Conservation (phyloP, 208 protist species). For the Polymyxa betae region DNA sequence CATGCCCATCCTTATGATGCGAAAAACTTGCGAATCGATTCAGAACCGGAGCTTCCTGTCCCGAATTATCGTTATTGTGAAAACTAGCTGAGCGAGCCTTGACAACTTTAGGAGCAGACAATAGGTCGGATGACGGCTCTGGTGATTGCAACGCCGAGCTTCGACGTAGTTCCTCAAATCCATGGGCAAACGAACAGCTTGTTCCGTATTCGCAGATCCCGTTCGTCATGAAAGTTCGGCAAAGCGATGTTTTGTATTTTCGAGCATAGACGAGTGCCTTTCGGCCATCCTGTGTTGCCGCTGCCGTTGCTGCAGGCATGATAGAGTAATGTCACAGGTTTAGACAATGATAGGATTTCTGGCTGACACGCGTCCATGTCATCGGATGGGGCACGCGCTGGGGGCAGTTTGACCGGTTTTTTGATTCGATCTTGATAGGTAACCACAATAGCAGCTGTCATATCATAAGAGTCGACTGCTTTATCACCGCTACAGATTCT, state of each 20-base stretch:
- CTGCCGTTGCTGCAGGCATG: neutral
- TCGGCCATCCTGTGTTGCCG: neutral
- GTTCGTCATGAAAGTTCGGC: conserved; percentile 6
- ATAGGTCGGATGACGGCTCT: neutral
- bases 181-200: neutral
- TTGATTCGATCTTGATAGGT: no score
- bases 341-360: no score
- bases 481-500: no score
- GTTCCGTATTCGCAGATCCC: neutral
- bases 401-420: no score
- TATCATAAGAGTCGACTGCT: no score
- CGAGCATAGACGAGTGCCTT: neutral
- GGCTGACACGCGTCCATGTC: no score
- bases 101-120: neutral
- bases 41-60: neutral
- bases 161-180: neutral
- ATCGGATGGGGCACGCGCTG: no score
- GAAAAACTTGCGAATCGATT: neutral
- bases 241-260: neutral
- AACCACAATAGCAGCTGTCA: no score
- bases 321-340: no score
- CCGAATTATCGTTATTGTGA: neutral
- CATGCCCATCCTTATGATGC: neutral
- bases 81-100: neutral
- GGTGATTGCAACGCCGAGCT: neutral